These are phyloP conservation scores for Incumbomyces lentus DNA, from an alignment of 2,329 filamentous ascomycete species.

Conservation along the genomic window DNA sequence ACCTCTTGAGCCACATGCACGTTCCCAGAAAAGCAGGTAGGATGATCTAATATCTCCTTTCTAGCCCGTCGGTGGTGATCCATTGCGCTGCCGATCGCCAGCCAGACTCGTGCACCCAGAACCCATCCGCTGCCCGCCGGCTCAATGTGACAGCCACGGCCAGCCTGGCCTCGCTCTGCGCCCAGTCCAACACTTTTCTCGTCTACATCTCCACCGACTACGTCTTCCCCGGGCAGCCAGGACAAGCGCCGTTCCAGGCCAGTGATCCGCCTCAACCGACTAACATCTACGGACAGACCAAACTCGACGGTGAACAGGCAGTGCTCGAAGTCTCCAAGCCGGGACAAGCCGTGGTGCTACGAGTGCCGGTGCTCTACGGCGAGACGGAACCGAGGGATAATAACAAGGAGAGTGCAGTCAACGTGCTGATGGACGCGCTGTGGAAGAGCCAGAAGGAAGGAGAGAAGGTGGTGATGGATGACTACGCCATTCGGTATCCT, in stretches of 20 bases:
- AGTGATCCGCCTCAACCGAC: conserved; percentile 56
- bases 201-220: conserved; percentile 66
- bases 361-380: conserved; percentile 79
- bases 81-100: conserved; percentile 84
- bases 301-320: conserved; percentile 59
- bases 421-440: conserved; percentile 65
- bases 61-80: conserved; percentile 64
- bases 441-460: conserved; percentile 57
- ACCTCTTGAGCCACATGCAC: too few species aligned
- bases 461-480: conserved; percentile 64
- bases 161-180: conserved; percentile 51
- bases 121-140: conserved; percentile 62
- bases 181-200: conserved; percentile 40
- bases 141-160: conserved; percentile 66
- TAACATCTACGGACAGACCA: conserved; percentile 70
- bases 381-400: conserved; percentile 48
- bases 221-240: conserved; percentile 64
- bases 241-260: conserved; percentile 73
- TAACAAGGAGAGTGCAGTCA: conserved; percentile 68
- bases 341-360: conserved; percentile 57
- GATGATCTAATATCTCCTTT: not conserved
- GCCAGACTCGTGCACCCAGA: conserved; percentile 71
- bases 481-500: conserved; percentile 75
- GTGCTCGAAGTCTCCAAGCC: conserved; percentile 52
- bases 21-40: conserved; percentile 5